Evolutionary conservation across 2,329 filamentous ascomycete genomes (phyloP).

Genomic region (Teratosphaeria gauchensis): DNA sequence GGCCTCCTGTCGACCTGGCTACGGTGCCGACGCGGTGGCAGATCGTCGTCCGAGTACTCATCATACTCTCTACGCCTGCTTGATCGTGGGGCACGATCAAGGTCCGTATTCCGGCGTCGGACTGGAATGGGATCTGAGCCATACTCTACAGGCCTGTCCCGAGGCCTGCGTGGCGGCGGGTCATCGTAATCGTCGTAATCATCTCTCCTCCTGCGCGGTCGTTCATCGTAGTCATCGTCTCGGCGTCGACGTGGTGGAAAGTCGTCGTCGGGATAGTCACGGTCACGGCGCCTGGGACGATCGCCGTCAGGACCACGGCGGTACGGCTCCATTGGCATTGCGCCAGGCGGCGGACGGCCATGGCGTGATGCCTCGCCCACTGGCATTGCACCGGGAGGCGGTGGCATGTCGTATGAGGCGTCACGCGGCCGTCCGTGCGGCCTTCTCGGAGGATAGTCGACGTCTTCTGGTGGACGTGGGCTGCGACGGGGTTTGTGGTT

Average conservation of each 20-base stretch:
- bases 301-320: conserved; percentile 1
- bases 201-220: neutral
- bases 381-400: neutral
- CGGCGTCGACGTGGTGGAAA: conserved; percentile 14
- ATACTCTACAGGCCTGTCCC: conserved; percentile 15
- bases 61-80: conserved; percentile 16
- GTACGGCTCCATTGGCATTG: neutral
- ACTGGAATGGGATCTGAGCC: conserved; percentile 20
- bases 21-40: conserved; percentile 3
- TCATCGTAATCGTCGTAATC: conserved; percentile 7
- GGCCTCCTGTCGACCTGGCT: conserved; percentile 3
- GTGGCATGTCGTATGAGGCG: neutral
- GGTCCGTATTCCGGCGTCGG: conserved; percentile 15
- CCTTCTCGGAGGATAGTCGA: conserved; percentile 1
- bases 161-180: conserved; percentile 5
- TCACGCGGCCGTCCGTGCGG: neutral
- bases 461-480: conserved; percentile 5
- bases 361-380: neutral
- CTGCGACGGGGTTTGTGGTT: conserved; percentile 9
- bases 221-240: conserved; percentile 1
- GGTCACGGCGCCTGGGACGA: conserved; percentile 2
- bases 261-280: conserved; percentile 14
- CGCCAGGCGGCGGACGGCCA: neutral
- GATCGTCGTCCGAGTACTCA: conserved; percentile 6
- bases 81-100: conserved; percentile 4